Base-by-base conservation (phyloP, 148 eudicot species). In the Chenopodium album region DNA sequence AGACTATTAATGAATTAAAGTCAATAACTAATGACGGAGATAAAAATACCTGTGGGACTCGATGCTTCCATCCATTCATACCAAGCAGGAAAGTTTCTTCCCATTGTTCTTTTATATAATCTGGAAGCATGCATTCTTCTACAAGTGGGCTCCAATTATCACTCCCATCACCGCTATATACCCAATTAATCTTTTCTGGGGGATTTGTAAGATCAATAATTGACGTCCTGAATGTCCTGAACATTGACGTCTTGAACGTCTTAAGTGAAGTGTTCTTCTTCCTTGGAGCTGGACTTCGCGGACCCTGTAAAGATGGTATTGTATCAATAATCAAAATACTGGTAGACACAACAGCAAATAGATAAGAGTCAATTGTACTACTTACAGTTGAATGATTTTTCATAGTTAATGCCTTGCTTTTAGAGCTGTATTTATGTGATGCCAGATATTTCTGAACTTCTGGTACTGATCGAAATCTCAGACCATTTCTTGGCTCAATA, bases 401-500 rank as follows among this genome's bases (percentile, higher is more conserved):
- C 48, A 86, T 32, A 48, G 82, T 69, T n/a, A 85, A 74, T 72
- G 85, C 74, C 79, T 78, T 88, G 63, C 79, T 56, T 81, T 76
- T 85, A 50, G 81, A 78, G 56, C 79, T 83, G 75, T 72, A 50
- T 44, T 71, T 84, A 78, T 79, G 89, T 56, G 88, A 90, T 46
- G 80, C 85, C 28, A 94, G 85, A 79, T 87, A 87, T 80, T 91
- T 87, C 79, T 88, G 88, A 63, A 94, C 91, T 65, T 88, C 94
- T 88, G 82, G 92, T 9, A 86, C 73, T 32, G 98, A 94, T 75
- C 95, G 89, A 84, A 91, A 94, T 84, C 76, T 90, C 70, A 64
- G 74, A 69, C 92, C 90, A 64, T 91, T 89, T 76, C 26, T 82
- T 60, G 97, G 97, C 52, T 92, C 97, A 80, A 85, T 79, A 84